Evolutionary conservation across 2,329 filamentous ascomycete species (phyloP), one percentile per base, ranked within the genome.

Genomic region (Aureobasidium mangrovei): DNA sequence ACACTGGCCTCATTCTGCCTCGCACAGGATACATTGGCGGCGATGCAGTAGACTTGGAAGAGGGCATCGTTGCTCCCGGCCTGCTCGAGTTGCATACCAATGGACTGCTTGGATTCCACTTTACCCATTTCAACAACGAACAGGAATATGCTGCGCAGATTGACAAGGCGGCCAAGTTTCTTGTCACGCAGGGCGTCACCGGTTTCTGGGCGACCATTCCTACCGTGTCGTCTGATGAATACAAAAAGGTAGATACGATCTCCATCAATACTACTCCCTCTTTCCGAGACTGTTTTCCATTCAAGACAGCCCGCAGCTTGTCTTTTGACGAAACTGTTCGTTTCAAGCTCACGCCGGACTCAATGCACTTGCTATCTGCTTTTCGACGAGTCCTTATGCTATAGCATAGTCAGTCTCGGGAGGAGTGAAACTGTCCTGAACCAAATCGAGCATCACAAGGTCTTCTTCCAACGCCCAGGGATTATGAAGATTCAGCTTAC

Each of bases 11-110:
- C 26, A 74, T 75, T 55, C 58, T 74, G 39, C 66, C 70, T 59
- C 62, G 66, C 54, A 70, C 70, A 35, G 70, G 70, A 32, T 72
- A 72, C 57, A 72, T 72, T 55, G 71, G 70, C 41, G 72, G 70
- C 29, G 69, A 74, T 40, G 68, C 67, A 9, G 63, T 77, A 44
- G 76, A 80, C 60, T 62, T 80, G 8, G 67, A 74, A 38, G 73
- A 73, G 39, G 69, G 65, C 44, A 76, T 80, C 45, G 67, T 80
- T 52, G 74, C 77, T 4, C 77, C 78, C 7, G 78, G 77, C 3
- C 78, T 77, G 59, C 65, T 80, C 26, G 78, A 81, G 56, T 63
- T 81, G 4, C 78, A 81, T 57, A 79, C 75, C 1, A 81, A 81
- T 60, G 75, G 76, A 49, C 65, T 73, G 46, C 70, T 72, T 62